Percentiles rank a stretch among this genome's conserved stretches.
phyloP scores from a whole-genome alignment of 768 basidiomycete species.

The Coprinellus micaceus region DNA sequence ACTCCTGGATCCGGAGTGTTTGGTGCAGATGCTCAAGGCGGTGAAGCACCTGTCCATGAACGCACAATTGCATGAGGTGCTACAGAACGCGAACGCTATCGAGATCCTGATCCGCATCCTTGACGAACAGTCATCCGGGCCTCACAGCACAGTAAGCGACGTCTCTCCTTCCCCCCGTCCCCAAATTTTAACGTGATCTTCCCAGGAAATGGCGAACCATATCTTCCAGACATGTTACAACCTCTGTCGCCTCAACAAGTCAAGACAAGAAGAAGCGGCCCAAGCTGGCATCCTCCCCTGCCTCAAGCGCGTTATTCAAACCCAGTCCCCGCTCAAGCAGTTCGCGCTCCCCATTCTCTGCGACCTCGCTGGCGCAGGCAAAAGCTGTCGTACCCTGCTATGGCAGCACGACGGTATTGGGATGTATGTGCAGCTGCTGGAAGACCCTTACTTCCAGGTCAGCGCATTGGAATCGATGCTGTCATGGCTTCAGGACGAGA shows the following conservation, averaged over 20 bases:
- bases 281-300: constrained; percentile 93
- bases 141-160: constrained; percentile 70
- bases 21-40: constrained; percentile 88
- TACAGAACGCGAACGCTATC: constrained; percentile 94
- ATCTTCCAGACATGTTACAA: constrained; percentile 98
- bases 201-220: constrained; percentile 93
- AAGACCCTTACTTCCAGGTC: constrained; percentile 89
- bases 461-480: constrained; percentile 87
- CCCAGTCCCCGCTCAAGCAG: constrained; percentile 90
- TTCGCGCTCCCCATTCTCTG: constrained; percentile 96
- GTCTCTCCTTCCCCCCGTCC: neutral
- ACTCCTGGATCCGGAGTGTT: constrained; percentile 79
- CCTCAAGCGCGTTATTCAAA: constrained; percentile 83
- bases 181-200: constrained; percentile 1
- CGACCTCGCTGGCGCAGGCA: constrained; percentile 92
- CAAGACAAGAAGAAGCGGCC: constrained; percentile 94
- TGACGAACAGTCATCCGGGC: constrained; percentile 74
- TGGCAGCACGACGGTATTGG: constrained; percentile 93
- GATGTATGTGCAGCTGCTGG: constrained; percentile 74
- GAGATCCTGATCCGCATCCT: constrained; percentile 86
- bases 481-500: constrained; percentile 96
- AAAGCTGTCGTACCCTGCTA: constrained; percentile 81
- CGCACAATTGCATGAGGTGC: constrained; percentile 80
- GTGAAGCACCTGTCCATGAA: constrained; percentile 97
- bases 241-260: constrained; percentile 90